These are phyloP conservation scores for Microascus cirrosus DNA, from an alignment of 2,329 filamentous ascomycete genomes.

Conservation along the genomic window DNA sequence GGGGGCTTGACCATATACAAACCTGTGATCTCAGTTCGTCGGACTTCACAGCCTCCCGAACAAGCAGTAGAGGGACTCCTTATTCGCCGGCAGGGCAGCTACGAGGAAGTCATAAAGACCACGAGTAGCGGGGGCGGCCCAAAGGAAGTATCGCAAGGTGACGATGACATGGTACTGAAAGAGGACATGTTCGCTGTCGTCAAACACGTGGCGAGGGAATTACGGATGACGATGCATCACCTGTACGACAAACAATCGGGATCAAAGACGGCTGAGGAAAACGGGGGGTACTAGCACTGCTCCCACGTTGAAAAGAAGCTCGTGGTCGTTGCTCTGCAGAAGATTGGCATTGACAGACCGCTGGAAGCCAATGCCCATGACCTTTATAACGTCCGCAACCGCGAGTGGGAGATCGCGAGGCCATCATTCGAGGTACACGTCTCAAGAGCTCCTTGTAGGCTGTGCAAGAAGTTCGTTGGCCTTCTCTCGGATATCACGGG, in stretches of 20 bases:
- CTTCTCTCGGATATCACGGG: slow-evolving; percentile 2
- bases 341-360: background rate
- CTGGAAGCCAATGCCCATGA: background rate
- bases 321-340: slow-evolving; percentile 15
- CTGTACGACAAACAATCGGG: slow-evolving; percentile 8
- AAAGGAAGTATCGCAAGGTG: background rate
- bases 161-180: background rate
- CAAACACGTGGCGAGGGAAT: slow-evolving; percentile 14
- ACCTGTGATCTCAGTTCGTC: background rate
- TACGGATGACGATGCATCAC: slow-evolving; percentile 16
- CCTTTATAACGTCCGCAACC: background rate
- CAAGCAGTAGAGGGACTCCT: background rate
- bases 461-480: slow-evolving; percentile 4
- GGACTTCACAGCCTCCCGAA: background rate
- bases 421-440: slow-evolving; percentile 7
- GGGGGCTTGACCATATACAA: background rate
- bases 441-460: slow-evolving; percentile 3
- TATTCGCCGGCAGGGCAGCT: background rate
- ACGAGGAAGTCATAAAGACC: background rate
- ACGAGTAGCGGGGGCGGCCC: background rate
- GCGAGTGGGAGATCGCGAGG: background rate
- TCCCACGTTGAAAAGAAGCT: slow-evolving; percentile 29
- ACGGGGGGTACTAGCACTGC: slow-evolving; percentile 11
- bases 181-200: slow-evolving; percentile 18
- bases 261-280: background rate